A percentile compares a stretch with the other conserved stretches of the same genome.
Conservation (phyloP, 2,329 filamentous ascomycete genomes). For the Knufia fluminis region DNA sequence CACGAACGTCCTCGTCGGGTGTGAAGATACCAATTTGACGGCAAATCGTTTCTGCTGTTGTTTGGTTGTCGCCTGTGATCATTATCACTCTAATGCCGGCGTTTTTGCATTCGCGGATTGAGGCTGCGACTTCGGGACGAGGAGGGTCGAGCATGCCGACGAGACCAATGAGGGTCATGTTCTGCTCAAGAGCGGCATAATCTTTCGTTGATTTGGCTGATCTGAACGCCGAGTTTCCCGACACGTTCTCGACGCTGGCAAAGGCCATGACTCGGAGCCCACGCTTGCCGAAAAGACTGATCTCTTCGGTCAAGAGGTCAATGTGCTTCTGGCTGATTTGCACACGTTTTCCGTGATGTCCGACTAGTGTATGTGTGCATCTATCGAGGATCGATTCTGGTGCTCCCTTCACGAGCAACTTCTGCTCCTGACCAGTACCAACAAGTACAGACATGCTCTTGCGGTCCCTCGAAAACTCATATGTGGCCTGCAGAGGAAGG, state of each 20-base stretch:
- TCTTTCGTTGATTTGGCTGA: slow-evolving; percentile 74
- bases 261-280: slow-evolving; percentile 92
- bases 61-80: slow-evolving; percentile 95
- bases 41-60: slow-evolving; percentile 96
- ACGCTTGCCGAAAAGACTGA: slow-evolving; percentile 81
- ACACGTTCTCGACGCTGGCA: slow-evolving; percentile 70
- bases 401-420: slow-evolving; percentile 89
- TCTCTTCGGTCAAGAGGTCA: slow-evolving; percentile 64
- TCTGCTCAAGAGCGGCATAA: slow-evolving; percentile 81
- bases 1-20: slow-evolving; percentile 66
- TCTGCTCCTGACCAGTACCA: slow-evolving; percentile 58
- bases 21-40: slow-evolving; percentile 93
- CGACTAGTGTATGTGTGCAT: slow-evolving; percentile 72
- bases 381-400: slow-evolving; percentile 90
- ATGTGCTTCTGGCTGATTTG: slow-evolving; percentile 60
- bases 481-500: slow-evolving; percentile 70
- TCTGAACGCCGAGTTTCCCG: slow-evolving; percentile 57
- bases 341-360: slow-evolving; percentile 67
- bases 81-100: slow-evolving; percentile 96
- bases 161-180: slow-evolving; percentile 86
- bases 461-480: slow-evolving; percentile 92
- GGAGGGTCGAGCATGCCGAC: slow-evolving; percentile 96
- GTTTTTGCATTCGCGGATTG: slow-evolving; percentile 79
- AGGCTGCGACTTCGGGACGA: slow-evolving; percentile 76
- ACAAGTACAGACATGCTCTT: slow-evolving; percentile 99